A percentile compares a stretch with the other conserved stretches of the same genome.
Conservation (phyloP, 2,329 filamentous ascomycete genomes). For the Passalora sequoiae region DNA sequence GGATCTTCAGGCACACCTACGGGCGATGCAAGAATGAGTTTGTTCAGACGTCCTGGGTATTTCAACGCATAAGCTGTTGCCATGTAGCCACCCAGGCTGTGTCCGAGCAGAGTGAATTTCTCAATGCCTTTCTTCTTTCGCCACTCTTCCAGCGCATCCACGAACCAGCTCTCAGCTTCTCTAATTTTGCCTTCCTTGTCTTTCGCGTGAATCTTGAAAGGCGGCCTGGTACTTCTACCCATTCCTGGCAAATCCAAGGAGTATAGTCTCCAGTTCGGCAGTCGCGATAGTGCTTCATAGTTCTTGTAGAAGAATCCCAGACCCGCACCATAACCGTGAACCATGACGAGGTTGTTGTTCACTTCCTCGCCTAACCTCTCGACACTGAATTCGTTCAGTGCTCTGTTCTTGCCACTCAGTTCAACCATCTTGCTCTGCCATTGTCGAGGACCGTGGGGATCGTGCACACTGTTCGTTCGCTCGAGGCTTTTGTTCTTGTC, state of each 20-base stretch:
- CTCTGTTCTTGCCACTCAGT: slow-evolving; percentile 78
- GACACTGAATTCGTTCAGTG: slow-evolving; percentile 87
- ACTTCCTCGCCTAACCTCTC: slow-evolving; percentile 73
- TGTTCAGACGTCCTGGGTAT: slow-evolving; percentile 90
- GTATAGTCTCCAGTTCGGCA: slow-evolving; percentile 80
- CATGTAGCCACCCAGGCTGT: slow-evolving; percentile 91
- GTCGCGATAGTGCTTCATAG: slow-evolving; percentile 77
- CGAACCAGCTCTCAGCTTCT: slow-evolving; percentile 92
- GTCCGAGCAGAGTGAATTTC: slow-evolving; percentile 85
- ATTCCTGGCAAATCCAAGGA: slow-evolving; percentile 93
- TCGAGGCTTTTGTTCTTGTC: slow-evolving; percentile 34
- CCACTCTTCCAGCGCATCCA: slow-evolving; percentile 96
- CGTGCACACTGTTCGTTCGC: slow-evolving; percentile 47
- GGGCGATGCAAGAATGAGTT: slow-evolving; percentile 89
- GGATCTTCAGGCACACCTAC: slow-evolving; percentile 94
- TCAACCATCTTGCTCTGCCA: slow-evolving; percentile 84
- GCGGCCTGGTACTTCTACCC: slow-evolving; percentile 78
- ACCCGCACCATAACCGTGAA: slow-evolving; percentile 94
- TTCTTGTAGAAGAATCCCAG: slow-evolving; percentile 99
- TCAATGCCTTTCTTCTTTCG: slow-evolving; percentile 82
- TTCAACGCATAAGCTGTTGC: slow-evolving; percentile 93
- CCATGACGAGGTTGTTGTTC: slow-evolving; percentile 85
- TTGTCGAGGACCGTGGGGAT: slow-evolving; percentile 77
- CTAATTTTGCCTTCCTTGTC: slow-evolving; percentile 71
- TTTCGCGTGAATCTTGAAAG: slow-evolving; percentile 78